phyloP scores from a whole-genome alignment of 225 moss, liverwort and hornwort genomes.

The Asterella californica region DNA sequence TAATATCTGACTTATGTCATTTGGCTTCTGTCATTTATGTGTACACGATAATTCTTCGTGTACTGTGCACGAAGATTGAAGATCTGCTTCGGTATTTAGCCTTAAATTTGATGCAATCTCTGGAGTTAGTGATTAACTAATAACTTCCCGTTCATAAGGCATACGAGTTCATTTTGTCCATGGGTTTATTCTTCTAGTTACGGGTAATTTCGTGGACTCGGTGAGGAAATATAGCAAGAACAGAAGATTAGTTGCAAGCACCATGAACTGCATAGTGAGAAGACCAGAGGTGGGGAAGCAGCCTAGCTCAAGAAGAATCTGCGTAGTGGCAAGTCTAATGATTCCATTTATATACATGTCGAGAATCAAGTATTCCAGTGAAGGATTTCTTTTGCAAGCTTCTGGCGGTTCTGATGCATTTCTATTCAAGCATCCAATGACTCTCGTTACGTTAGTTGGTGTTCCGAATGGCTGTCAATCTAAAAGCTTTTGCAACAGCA shows the following conservation, averaged over 20 bases:
- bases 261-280: background rate
- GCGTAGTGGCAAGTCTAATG: background rate
- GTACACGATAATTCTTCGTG: background rate
- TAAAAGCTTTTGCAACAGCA: background rate
- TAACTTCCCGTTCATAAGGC: background rate
- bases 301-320: background rate
- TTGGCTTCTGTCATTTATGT: background rate
- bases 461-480: background rate
- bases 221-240: background rate
- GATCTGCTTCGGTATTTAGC: background rate
- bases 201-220: background rate
- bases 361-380: too few species aligned
- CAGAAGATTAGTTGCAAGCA: background rate
- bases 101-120: background rate
- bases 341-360: too few species aligned
- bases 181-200: background rate
- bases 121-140: background rate
- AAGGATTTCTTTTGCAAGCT: too few species aligned
- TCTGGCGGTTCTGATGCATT: too few species aligned
- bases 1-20: constrained; percentile 36
- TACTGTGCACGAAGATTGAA: background rate
- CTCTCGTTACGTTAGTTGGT: background rate
- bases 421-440: background rate
- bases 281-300: background rate
- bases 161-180: background rate